Evolutionary conservation across 345 rosid genomes (phyloP), one percentile per base, ranked within the genome.

Genomic region (Euphorbia tirucalli): DNA sequence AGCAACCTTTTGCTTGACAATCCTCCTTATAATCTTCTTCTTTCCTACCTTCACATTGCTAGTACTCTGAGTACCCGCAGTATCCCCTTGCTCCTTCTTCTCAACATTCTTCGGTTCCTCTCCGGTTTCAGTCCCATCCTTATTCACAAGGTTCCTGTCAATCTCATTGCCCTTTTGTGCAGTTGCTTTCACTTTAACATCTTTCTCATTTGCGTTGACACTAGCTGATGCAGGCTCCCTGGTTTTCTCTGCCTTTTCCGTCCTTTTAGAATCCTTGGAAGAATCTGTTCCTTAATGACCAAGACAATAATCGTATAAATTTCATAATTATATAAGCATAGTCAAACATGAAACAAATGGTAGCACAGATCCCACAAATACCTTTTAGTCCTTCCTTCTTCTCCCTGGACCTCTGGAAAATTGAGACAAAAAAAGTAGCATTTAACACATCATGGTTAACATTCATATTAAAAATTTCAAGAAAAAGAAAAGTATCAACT

Each of bases 11-110:
- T 72, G 86, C 75, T 89, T 95, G 44, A 95, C 93, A 75, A 95
- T 82, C 83, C 91, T 89, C 83, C 85, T 85, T 67, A 92, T 76
- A 35, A 92, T 84, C 87, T 90, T 94, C 81, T 82, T 87, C 84
- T 86, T 95, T 76, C 87, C 92, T 41, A 81, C 62, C 79, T 85
- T 90, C 65, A 76, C 83, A 72, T 65, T 74, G 58, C 76, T 84
- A 52, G 84, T 74, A 21, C 76, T 55, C 77, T 78, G 87, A 76
- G 84, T 54, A 78, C 67, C 79, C 4, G 82, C 19, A 44, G 83
- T 32, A 66, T 82, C 88, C 68, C 66, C 88, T 35, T 70, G 68
- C 57, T 79, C 82, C 65, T 82, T 83, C 71, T 82, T 83, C 61
- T 81, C 82, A 58, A 68, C 71, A 77, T 73, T 80, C 80, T 84